phyloP scores from a whole-genome alignment of 768 basidiomycete genomes.

The Chalciporus sphaerocephalus region DNA sequence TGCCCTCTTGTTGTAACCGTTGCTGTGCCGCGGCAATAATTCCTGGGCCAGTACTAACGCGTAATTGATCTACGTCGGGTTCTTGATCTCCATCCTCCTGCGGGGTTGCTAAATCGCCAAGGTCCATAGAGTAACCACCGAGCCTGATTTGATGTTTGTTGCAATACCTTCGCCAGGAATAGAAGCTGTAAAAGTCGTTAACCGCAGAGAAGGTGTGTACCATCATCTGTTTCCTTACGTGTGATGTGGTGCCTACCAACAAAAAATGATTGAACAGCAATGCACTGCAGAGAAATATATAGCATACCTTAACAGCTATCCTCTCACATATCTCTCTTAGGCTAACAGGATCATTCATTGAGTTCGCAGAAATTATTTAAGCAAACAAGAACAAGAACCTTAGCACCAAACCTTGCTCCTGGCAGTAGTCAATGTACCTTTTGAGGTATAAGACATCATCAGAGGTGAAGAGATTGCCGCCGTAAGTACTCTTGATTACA shows the following conservation, averaged over 20 bases:
- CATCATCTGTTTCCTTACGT: constrained; percentile 47
- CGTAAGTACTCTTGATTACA: constrained; percentile 85
- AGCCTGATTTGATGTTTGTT: constrained; percentile 91
- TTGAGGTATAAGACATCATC: constrained; percentile 82
- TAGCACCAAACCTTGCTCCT: constrained; percentile 78
- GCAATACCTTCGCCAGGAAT: constrained; percentile 88
- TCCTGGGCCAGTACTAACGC: constrained; percentile 37
- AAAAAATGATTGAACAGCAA: constrained; percentile 3
- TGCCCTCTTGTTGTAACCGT: constrained; percentile 36
- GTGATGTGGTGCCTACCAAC: constrained; percentile 73
- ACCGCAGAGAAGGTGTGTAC: background rate
- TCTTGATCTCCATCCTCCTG: constrained; percentile 42
- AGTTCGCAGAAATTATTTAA: constrained; percentile 27
- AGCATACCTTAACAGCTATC: constrained; percentile 71
- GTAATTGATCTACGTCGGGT: constrained; percentile 37
- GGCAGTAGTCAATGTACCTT: constrained; percentile 87
- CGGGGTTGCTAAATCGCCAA: constrained; percentile 46
- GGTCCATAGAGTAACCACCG: constrained; percentile 77
- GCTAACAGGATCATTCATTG: constrained; percentile 5
- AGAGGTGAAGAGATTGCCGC: constrained; percentile 81
- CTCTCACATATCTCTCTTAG: constrained; percentile 84
- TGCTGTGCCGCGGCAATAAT: constrained; percentile 44
- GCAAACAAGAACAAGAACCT: constrained; percentile 44
- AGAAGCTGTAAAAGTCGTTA: constrained; percentile 51
- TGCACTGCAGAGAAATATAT: background rate